Evolutionary conservation across 1,284 basidiomycete genomes (phyloP).

Genomic region (Flammula alnicola): DNA sequence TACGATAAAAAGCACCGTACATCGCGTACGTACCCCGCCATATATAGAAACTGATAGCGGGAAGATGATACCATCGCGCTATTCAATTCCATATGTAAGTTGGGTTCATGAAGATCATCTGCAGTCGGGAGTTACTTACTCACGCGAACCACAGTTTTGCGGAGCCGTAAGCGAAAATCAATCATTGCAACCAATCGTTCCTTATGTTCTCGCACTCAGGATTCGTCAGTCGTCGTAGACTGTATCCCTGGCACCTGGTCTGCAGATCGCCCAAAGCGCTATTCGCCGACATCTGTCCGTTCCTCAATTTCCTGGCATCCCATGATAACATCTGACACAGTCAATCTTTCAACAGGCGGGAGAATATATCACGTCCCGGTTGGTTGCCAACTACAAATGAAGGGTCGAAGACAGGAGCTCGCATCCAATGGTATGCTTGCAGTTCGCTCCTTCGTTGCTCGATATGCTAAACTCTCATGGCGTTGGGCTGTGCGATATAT

Average conservation of each 20-base stretch:
- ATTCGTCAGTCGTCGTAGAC: slow-evolving; percentile 48
- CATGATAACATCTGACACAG: not conserved
- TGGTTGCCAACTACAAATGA: slow-evolving; percentile 29
- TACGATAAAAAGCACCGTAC: slow-evolving; percentile 60
- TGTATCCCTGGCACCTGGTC: slow-evolving; percentile 58
- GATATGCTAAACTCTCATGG: too few relatives aligned
- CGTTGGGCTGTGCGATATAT: too few relatives aligned
- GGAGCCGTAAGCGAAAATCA: slow-evolving; percentile 36
- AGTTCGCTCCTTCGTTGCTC: too few relatives aligned
- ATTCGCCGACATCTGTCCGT: slow-evolving; percentile 37
- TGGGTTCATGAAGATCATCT: not conserved
- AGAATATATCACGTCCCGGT: slow-evolving; percentile 31
- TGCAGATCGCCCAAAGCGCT: slow-evolving; percentile 31
- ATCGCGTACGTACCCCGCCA: slow-evolving; percentile 58
- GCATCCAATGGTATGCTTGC: not conserved
- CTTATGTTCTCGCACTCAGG: slow-evolving; percentile 32
- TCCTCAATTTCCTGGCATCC: not conserved
- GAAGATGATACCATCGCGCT: slow-evolving; percentile 50
- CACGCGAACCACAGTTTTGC: slow-evolving; percentile 41
- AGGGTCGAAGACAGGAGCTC: not conserved
- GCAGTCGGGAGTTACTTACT: not conserved
- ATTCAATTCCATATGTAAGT: slow-evolving; percentile 62
- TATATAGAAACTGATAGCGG: slow-evolving; percentile 19
- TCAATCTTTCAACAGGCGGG: slow-evolving; percentile 23
- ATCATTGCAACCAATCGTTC: not conserved